phyloP scores from a whole-genome alignment of 495 filamentous ascomycete genomes.

The Tuber melanosporum region DNA sequence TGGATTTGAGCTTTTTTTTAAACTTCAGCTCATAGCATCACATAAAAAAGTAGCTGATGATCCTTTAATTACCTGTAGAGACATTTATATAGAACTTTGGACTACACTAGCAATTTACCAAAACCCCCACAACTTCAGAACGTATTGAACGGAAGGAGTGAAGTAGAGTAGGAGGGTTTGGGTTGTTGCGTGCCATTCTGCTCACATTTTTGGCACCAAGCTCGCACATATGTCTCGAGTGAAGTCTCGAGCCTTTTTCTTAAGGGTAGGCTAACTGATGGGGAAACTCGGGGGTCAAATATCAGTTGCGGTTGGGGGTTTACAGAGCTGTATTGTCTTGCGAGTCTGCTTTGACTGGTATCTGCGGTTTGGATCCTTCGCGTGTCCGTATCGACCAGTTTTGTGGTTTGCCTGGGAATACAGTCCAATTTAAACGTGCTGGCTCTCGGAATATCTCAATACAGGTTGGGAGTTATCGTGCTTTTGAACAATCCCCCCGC shows the following conservation, averaged over 20 bases:
- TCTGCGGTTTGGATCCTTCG: not conserved
- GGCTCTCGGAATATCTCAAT: not conserved
- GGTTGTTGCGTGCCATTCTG: too few species aligned
- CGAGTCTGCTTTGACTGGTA: not conserved
- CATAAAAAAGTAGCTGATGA: too few species aligned
- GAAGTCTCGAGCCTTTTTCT: not conserved
- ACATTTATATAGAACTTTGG: too few species aligned
- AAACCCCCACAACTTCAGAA: too few species aligned
- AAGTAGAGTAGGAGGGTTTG: too few species aligned
- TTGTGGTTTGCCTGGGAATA: not conserved
- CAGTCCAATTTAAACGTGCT: not conserved
- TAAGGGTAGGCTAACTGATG: not conserved
- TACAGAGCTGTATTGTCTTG: not conserved
- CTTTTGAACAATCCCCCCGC: not conserved
- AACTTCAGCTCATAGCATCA: too few species aligned
- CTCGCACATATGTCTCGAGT: not conserved
- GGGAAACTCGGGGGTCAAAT: not conserved
- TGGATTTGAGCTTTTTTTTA: too few species aligned
- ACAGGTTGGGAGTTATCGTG: not conserved
- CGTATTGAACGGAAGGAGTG: too few species aligned
- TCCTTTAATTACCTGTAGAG: too few species aligned
- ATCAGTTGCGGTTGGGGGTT: not conserved
- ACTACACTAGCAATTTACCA: too few species aligned
- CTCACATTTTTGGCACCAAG: too few species aligned
- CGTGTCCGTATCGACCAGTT: not conserved